Evolutionary conservation across 805 yeast genomes (phyloP).

Genomic region (Teunomyces gatunensis): DNA sequence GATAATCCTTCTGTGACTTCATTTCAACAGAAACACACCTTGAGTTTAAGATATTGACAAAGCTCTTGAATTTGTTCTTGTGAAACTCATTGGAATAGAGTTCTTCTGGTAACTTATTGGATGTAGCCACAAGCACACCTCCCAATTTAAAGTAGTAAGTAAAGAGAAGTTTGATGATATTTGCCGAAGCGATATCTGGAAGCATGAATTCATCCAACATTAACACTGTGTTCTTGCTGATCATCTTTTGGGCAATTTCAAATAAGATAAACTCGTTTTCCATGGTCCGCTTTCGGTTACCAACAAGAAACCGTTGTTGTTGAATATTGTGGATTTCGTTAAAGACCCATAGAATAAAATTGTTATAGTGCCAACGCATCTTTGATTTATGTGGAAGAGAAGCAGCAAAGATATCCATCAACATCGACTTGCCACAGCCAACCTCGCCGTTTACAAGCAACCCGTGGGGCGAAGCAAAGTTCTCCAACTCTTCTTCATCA

Average conservation of each 20-base stretch:
- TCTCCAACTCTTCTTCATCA: constrained; percentile 58
- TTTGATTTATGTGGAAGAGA: constrained; percentile 62
- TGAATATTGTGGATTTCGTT: constrained; percentile 58
- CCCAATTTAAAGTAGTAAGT: constrained; percentile 71
- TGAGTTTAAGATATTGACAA: constrained; percentile 53
- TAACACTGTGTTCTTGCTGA: constrained; percentile 53
- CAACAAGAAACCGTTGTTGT: constrained; percentile 38
- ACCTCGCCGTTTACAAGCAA: constrained; percentile 62
- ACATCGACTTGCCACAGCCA: constrained; percentile 74
- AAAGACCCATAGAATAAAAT: constrained; percentile 67
- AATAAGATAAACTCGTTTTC: constrained; percentile 65
- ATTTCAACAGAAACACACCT: constrained; percentile 64
- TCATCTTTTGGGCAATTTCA: constrained; percentile 66
- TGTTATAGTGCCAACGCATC: constrained; percentile 69
- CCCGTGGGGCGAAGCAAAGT: constrained; percentile 63
- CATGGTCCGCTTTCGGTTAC: constrained; percentile 13
- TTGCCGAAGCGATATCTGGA: constrained; percentile 74
- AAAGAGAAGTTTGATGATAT: constrained; percentile 61
- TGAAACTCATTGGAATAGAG: constrained; percentile 65
- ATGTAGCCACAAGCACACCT: constrained; percentile 72
- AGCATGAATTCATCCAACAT: constrained; percentile 74
- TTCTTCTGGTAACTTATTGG: constrained; percentile 70
- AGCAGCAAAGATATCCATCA: constrained; percentile 69
- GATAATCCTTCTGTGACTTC: constrained; percentile 57
- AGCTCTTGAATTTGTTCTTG: constrained; percentile 53